phyloP scores from a whole-genome alignment of 2,329 filamentous ascomycete species.

The Hymenoscyphus infarciens region DNA sequence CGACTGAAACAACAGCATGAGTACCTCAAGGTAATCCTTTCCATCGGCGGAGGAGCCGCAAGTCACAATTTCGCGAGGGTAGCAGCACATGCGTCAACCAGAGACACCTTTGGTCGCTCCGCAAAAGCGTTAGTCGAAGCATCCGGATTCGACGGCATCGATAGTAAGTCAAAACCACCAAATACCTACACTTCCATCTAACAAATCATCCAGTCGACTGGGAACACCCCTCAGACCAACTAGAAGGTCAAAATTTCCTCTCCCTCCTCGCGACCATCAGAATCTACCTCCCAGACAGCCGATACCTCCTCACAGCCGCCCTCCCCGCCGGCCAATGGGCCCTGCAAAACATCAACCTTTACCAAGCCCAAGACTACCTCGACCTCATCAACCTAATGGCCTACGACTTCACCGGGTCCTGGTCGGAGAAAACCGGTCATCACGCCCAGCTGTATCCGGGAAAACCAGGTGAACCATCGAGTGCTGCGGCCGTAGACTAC shows the following conservation, averaged over 20 bases:
- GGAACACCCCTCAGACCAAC: constrained; percentile 66
- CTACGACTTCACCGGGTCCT: constrained; percentile 74
- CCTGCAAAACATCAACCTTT: constrained; percentile 66
- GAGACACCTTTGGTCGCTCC: constrained; percentile 68
- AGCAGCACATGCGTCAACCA: constrained; percentile 54
- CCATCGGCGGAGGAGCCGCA: constrained; percentile 66
- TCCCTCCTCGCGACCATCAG: constrained; percentile 64
- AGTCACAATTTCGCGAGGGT: constrained; percentile 65
- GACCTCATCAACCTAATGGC: constrained; percentile 77
- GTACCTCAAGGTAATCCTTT: constrained; percentile 71
- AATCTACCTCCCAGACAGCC: constrained; percentile 62
- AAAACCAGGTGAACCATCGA: constrained; percentile 55
- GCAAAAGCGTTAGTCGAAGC: constrained; percentile 65
- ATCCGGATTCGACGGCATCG: constrained; percentile 70
- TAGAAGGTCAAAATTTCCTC: constrained; percentile 68
- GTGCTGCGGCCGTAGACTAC: constrained; percentile 63
- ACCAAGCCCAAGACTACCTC: constrained; percentile 58
- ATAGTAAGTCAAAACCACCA: constrained; percentile 53
- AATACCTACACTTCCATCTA: not conserved
- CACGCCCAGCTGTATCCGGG: constrained; percentile 71
- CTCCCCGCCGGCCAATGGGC: constrained; percentile 65
- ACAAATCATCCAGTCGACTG: constrained; percentile 62
- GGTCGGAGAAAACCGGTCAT: constrained; percentile 65
- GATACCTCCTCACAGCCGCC: constrained; percentile 67
- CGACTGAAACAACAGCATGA: constrained; percentile 67